Evolutionary conservation across 2,329 filamentous ascomycete genomes (phyloP), one percentile per base, ranked within the genome.

Genomic region (Diaporthe batatas): DNA sequence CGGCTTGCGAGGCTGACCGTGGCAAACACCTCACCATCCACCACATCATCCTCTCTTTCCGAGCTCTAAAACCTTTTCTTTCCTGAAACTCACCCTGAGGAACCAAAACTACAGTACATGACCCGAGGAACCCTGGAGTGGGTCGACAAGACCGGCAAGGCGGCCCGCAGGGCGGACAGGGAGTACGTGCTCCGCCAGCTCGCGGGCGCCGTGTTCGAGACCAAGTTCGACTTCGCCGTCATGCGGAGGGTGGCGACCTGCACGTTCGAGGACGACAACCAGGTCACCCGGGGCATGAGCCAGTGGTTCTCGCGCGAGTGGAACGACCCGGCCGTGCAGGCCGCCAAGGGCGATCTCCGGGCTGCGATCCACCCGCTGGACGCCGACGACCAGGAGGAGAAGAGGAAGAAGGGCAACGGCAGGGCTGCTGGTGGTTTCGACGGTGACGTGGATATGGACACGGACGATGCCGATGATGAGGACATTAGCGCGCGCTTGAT

Each of bases 271-370:
- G 59, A 65, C 3, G 59, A 65, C 44, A 49, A 65, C 44, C 42
- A 65, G 12, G 3, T 36, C 42, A 49, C 59, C 7, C 23, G 12
- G 29, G 34, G 29, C 59, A 34, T 65, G 59, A 29, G 42, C 21
- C 59, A 65, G 12, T 51, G 59, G 44, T 65, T 65, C 29, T 12
- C 49, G 6, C 29, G 44, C 23, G 59, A 65, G 29, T 49, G 59
- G 59, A 65, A 65, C 42, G 42, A 62, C 39, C 59, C 59, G 2
- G 29, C 49, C 6, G 25, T 34, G 7, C 59, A 65, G 29, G 29
- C 11, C 1, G 42, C 59, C 44, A 65, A 49, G 14, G 42, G 59
- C 21, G 59, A 65, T 25, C 42, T 65, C 23, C 59, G 42, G 12
- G 25, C 25, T 23, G 59, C 6, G 6, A 36, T 65, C 6, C 42